Base-by-base conservation (phyloP, 805 yeast species). In the Candida nanaspora region DNA sequence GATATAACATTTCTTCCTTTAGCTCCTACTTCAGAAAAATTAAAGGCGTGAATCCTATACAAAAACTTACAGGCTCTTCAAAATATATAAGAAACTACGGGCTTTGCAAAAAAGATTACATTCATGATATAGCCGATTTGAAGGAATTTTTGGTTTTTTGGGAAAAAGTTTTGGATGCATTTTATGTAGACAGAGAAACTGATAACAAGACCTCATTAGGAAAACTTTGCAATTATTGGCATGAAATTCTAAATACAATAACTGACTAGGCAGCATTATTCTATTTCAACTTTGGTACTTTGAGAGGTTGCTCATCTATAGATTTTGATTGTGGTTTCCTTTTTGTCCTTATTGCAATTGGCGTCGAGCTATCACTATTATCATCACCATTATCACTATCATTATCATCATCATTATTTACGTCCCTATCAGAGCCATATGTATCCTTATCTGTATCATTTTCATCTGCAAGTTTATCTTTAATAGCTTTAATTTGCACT, bases 1-100 rank as follows among this genome's bases (percentile, higher is more conserved):
- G 72, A 47, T 76, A 66, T 49, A 70, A 79, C 72, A 52, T 76
- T 1, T 69, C 87, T 1, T 82, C 76, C 1, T 84, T 84, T 51
- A 56, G 70, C 4, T 74, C 65, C 2, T 73, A 69, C 42, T 74
- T 81, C 42, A 45, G 51, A 30, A 41, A 41, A 3, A 40, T 45
- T 9, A 36, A 38, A 4, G 27, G 33, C 7, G 20, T 46, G 9
- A 45, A 50, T 27, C 58, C 61, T 19, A 39, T 51, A 29, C 43
- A 38, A 8, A 14, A 43, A 20, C 44, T 56, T 25, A 50, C 26
- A 33, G 49, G 46, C 20, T 28, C 30, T 5, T 14, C 11, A 28
- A 29, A 20, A n/a, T 10, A n/a, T n/a, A n/a, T 29, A 11, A 33
- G n/a, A 10, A n/a, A 23, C 15, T 14, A 9, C 16, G 15, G 22